Conservation (phyloP, 2,329 filamentous ascomycete genomes). For the Sclerotinia borealis region DNA sequence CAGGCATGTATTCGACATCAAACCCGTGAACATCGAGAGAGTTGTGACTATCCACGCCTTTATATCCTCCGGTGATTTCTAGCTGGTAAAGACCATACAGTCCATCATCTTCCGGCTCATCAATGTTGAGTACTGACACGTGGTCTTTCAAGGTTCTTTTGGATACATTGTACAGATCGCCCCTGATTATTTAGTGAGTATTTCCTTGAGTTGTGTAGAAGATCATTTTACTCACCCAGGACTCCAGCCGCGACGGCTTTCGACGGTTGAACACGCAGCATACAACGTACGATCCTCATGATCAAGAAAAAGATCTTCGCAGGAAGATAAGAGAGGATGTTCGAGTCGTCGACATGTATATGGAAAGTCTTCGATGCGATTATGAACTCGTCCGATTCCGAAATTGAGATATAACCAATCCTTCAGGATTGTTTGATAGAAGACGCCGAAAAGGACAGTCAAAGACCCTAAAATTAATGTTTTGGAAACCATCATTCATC, state of each 20-base stretch:
- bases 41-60: constrained; percentile 21
- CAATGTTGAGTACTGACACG: constrained; percentile 14
- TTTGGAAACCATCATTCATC: neutral
- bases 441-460: constrained; percentile 3
- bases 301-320: constrained; percentile 31
- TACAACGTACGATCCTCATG: constrained; percentile 26
- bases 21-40: constrained; percentile 33
- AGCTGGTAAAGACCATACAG: constrained; percentile 22
- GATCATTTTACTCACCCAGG: neutral
- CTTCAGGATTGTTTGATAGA: constrained; percentile 32
- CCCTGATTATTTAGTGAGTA: neutral
- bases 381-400: constrained; percentile 30
- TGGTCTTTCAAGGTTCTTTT: neutral
- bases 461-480: neutral
- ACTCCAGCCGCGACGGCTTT: neutral
- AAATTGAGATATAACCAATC: constrained; percentile 28
- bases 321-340: constrained; percentile 23
- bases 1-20: constrained; percentile 27
- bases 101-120: constrained; percentile 24
- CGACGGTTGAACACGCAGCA: constrained; percentile 22
- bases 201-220: neutral
- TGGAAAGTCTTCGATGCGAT: constrained; percentile 33
- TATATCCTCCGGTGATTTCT: constrained; percentile 18
- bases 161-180: neutral
- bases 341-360: constrained; percentile 22